Evolutionary conservation across 2,329 filamentous ascomycete genomes (phyloP).

Genomic region (Venturia nashicola): DNA sequence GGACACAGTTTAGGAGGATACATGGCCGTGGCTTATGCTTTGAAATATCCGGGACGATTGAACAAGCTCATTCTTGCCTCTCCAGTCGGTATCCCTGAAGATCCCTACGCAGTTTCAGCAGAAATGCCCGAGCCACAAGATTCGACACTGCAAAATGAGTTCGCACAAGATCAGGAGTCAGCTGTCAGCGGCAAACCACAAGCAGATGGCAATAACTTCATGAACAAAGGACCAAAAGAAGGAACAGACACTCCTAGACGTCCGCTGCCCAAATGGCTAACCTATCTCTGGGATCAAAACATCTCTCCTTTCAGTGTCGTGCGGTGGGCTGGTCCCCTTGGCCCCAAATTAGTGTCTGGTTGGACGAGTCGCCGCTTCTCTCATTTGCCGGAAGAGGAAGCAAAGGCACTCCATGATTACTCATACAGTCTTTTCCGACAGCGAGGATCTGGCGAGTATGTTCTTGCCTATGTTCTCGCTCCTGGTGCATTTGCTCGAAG

Average conservation of each 20-base stretch:
- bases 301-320: slow-evolving; percentile 89
- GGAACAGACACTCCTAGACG: slow-evolving; percentile 35
- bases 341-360: slow-evolving; percentile 81
- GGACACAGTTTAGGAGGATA: slow-evolving; percentile 93
- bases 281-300: slow-evolving; percentile 94
- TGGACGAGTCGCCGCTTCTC: slow-evolving; percentile 92
- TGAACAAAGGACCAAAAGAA: slow-evolving; percentile 34
- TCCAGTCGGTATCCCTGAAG: slow-evolving; percentile 87
- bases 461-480: slow-evolving; percentile 80
- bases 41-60: slow-evolving; percentile 88
- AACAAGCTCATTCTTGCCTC: slow-evolving; percentile 96
- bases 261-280: slow-evolving; percentile 72
- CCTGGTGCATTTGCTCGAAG: slow-evolving; percentile 85
- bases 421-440: slow-evolving; percentile 90
- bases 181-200: slow-evolving; percentile 26
- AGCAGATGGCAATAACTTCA: slow-evolving; percentile 35
- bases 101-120: slow-evolving; percentile 76
- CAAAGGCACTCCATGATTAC: slow-evolving; percentile 80
- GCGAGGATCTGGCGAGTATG: slow-evolving; percentile 86
- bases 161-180: slow-evolving; percentile 58
- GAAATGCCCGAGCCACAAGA: slow-evolving; percentile 66
- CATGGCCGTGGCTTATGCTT: slow-evolving; percentile 83
- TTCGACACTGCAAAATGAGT: slow-evolving; percentile 61
- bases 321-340: slow-evolving; percentile 76
- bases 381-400: slow-evolving; percentile 69